Base-by-base conservation (phyloP, 371 early-diverging fungal species). In the Scutellospora calospora region DNA sequence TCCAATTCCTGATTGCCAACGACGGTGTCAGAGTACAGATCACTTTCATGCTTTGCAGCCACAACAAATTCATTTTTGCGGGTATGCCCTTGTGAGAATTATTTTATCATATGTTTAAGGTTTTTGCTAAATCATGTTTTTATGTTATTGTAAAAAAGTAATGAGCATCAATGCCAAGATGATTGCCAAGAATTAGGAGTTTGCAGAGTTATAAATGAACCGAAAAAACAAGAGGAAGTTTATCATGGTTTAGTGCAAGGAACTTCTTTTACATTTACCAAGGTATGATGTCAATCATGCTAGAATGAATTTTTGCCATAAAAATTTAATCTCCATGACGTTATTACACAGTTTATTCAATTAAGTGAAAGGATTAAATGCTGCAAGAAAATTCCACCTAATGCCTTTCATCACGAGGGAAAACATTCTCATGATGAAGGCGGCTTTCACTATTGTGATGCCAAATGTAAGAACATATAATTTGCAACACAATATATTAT, bases 101-200 rank as follows among this genome's bases (percentile, higher is more conserved):
- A 60, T 22, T 29, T 25, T 27, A 0, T 16, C n/a, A 49, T 0
- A 49, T 49, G 49, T 1, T 0, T 49, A 49, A 49, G 16, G 16
- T 49, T 16, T 0, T 49, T 49, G 12, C 9, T 33, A 45, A 66
- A n/a, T 68, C 20, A 68, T 68, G 2, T 16, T n/a, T 16, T 22
- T 38, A 68, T 22, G 1, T 22, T 59, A 59, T 59, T n/a, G n/a
- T 1, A 16, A 33, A 12, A 52, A 8, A 35, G 20, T 35, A 74
- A 79, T 12, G 80, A 66, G 6, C 80, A 79, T 66, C 80, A 68
- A 57, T 79, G 80, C 41, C 54, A 27, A 29, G n/a, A 79, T 16
- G 29, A 57, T 29, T 79, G 80, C n/a, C 71, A 71, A 59, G 72
- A 79, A 11, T 2, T 5, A 16, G 80, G 80, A 6, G 51, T 79